Percentiles rank a stretch among this genome's conserved stretches.
Conservation (phyloP, 371 early-diverging fungal species). For the Mortierella sp. region DNA sequence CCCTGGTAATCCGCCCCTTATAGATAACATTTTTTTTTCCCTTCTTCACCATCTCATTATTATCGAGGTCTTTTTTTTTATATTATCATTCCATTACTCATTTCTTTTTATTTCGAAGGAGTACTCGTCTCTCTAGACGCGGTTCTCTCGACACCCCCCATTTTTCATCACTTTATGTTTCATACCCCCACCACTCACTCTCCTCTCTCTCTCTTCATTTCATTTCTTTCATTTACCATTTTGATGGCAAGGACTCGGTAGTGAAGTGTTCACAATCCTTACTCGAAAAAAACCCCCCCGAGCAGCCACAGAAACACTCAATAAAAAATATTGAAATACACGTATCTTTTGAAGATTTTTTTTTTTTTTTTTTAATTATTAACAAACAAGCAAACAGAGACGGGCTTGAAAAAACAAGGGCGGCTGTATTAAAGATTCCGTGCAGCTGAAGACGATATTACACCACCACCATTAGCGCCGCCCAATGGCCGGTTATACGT, state of each 20-base stretch:
- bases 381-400: too few species aligned
- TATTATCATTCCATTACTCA: not conserved
- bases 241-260: too few species aligned
- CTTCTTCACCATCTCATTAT: not conserved
- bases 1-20: not conserved
- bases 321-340: too few species aligned
- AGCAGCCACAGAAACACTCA: too few species aligned
- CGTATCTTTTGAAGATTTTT: too few species aligned
- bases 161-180: too few species aligned
- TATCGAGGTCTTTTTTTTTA: not conserved
- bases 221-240: not conserved
- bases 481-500: slow-evolving; percentile 16
- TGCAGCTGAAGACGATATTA: not conserved
- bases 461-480: not conserved
- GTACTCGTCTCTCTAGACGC: not conserved
- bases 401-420: too few species aligned
- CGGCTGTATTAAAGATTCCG: not conserved
- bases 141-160: not conserved
- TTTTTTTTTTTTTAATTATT: too few species aligned
- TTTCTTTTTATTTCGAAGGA: not conserved
- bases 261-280: too few species aligned
- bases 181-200: not conserved
- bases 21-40: not conserved
- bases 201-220: not conserved
- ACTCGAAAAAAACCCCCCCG: too few species aligned